These are phyloP conservation scores for Withania somnifera DNA, from an alignment of 305 asterid genomes.

Conservation along the genomic window DNA sequence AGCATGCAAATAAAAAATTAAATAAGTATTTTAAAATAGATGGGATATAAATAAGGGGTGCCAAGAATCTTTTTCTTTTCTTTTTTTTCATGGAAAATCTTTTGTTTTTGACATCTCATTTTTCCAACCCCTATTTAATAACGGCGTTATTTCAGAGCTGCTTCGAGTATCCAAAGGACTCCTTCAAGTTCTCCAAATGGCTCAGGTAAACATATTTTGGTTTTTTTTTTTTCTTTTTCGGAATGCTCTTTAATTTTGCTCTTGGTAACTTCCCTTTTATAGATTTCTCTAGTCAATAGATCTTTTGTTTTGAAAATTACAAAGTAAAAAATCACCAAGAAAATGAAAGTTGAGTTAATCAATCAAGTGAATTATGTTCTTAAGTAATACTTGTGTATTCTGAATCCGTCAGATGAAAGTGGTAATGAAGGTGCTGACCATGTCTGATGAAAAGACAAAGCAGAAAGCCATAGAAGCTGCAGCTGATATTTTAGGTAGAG, in stretches of 20 bases:
- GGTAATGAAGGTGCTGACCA: slow-evolving; percentile 52
- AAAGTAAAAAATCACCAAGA: not conserved
- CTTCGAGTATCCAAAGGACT: not conserved
- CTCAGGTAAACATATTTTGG: slow-evolving; percentile 42
- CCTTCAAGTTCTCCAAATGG: slow-evolving; percentile 24
- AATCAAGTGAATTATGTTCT: not conserved
- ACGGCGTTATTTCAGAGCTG: not conserved
- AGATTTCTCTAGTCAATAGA: not conserved
- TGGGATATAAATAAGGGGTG: not conserved
- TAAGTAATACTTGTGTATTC: not conserved
- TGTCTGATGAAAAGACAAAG: slow-evolving; percentile 78
- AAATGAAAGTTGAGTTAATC: not conserved
- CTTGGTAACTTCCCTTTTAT: not conserved
- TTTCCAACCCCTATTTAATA: not conserved
- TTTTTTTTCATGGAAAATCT: not conserved
- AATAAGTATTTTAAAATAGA: too few relatives aligned
- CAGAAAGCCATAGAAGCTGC: slow-evolving; percentile 90
- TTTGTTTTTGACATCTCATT: not conserved
- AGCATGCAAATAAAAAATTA: too few relatives aligned
- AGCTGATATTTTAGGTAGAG: slow-evolving; percentile 69
- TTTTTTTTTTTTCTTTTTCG: too few relatives aligned
- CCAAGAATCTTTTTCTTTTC: not conserved
- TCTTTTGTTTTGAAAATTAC: not conserved
- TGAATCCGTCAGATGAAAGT: slow-evolving; percentile 35
- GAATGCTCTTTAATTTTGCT: not conserved